These are phyloP conservation scores for Helianthus annuus DNA, from an alignment of 129 eudicot species.

Conservation along the genomic window HanXRQr2.0-SUNRISE NC_035446.2:112254415-112254914, in stretches of 20 bases:
- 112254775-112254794: slow-evolving; percentile 66
- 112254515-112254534: slow-evolving; percentile 90
- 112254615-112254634: slow-evolving; percentile 74
- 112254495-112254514: slow-evolving; percentile 66
- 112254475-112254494: slow-evolving; percentile 40
- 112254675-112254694: slow-evolving; percentile 60
- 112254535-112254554: slow-evolving; percentile 86
- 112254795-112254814: slow-evolving; percentile 99
- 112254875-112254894: slow-evolving; percentile 98
- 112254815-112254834: slow-evolving; percentile 77
- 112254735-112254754: background rate
- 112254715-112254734: slow-evolving; percentile 12
- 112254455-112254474: slow-evolving; percentile 20
- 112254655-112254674: slow-evolving; percentile 21
- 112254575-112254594: slow-evolving; percentile 79
- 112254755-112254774: slow-evolving; percentile 14
- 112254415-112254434: slow-evolving; percentile 7
- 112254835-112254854: slow-evolving; percentile 49
- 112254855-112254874: slow-evolving; percentile 96
- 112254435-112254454: slow-evolving; percentile 22
- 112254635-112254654: slow-evolving; percentile 22
- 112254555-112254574: slow-evolving; percentile 97
- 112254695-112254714: slow-evolving; percentile 98
- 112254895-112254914: slow-evolving; percentile 91
- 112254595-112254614: slow-evolving; percentile 88